A percentile compares a stretch with the other conserved stretches of the same genome.
Conservation (phyloP, 2,329 filamentous ascomycete species). For the Diaporthe amygdali region DNA sequence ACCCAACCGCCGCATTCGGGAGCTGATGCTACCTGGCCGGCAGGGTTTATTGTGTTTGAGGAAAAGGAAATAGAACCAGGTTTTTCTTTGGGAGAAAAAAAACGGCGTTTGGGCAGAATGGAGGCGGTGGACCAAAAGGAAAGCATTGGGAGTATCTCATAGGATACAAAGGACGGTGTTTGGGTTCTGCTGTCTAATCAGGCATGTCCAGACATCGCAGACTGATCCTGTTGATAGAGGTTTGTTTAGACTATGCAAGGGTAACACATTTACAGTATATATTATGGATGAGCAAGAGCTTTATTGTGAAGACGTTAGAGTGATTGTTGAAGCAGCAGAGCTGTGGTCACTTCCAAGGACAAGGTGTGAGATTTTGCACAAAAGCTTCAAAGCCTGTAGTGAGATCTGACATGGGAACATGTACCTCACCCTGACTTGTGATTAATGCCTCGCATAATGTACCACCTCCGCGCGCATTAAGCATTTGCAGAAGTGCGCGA, state of each 20-base stretch:
- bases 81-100: neutral
- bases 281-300: neutral
- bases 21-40: conserved; percentile 33
- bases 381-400: neutral
- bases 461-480: neutral
- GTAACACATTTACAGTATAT: neutral
- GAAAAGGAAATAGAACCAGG: neutral
- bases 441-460: neutral
- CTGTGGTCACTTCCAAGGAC: neutral
- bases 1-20: conserved; percentile 67
- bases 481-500: neutral
- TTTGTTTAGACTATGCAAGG: neutral
- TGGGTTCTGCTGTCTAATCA: neutral
- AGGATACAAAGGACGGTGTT: neutral
- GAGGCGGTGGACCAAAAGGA: neutral
- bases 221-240: neutral
- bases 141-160: neutral
- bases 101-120: neutral
- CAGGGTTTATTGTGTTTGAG: neutral
- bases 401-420: neutral
- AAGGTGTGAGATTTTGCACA: neutral
- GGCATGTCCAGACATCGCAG: neutral
- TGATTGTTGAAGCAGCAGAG: neutral
- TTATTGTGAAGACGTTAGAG: neutral
- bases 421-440: neutral